Conservation (phyloP, 1,139 yeast genomes). For the Zhuliangozyma parablackwelliae region DNA sequence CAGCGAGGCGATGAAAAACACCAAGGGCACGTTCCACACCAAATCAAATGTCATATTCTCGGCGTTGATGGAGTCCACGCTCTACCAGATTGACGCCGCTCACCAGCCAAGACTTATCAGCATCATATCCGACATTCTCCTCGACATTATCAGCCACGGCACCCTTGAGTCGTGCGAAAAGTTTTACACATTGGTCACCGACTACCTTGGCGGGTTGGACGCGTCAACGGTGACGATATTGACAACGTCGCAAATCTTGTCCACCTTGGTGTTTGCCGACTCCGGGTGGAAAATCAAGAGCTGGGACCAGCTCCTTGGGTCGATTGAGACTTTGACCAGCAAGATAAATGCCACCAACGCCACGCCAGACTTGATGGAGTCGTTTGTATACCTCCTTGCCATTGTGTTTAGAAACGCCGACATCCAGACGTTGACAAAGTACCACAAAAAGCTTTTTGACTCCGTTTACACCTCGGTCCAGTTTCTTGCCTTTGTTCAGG, state of each 20-base stretch:
- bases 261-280: slow-evolving; percentile 56
- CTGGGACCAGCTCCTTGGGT: slow-evolving; percentile 31
- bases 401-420: slow-evolving; percentile 59
- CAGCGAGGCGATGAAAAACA: slow-evolving; percentile 71
- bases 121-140: slow-evolving; percentile 54
- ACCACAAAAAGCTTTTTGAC: slow-evolving; percentile 41
- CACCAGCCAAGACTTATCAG: slow-evolving; percentile 23
- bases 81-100: slow-evolving; percentile 14
- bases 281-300: slow-evolving; percentile 58
- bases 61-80: slow-evolving; percentile 36
- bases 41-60: slow-evolving; percentile 51
- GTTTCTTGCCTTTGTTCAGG: slow-evolving; percentile 49
- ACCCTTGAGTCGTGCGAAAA: slow-evolving; percentile 48
- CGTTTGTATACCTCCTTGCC: slow-evolving; percentile 40
- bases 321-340: slow-evolving; percentile 12
- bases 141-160: slow-evolving; percentile 63
- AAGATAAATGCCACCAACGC: slow-evolving; percentile 4
- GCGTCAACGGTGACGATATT: slow-evolving; percentile 9
- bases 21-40: slow-evolving; percentile 72
- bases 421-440: slow-evolving; percentile 43
- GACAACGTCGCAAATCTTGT: slow-evolving; percentile 26
- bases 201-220: slow-evolving; percentile 14
- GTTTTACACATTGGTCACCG: slow-evolving; percentile 36
- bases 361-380: slow-evolving; percentile 19
- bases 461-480: slow-evolving; percentile 22